Conservation (phyloP, 768 basidiomycete genomes). For the Tylopilus plumbeoviolaceoides region DNA sequence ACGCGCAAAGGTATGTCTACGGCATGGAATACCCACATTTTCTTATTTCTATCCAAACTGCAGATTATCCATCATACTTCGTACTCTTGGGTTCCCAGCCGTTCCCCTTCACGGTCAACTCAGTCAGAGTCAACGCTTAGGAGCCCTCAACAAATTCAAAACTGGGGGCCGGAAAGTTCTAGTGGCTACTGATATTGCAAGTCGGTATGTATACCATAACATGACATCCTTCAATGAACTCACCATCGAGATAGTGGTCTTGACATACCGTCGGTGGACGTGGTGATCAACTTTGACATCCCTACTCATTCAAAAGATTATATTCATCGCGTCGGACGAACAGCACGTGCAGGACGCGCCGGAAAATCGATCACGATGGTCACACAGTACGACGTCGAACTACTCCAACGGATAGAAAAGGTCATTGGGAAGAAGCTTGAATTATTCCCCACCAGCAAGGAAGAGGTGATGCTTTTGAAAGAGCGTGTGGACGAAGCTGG, state of each 20-base stretch:
- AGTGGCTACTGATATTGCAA: constrained; percentile 96
- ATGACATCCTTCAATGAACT: constrained; percentile 1
- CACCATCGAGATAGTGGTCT: constrained; percentile 57
- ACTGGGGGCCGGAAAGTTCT: constrained; percentile 87
- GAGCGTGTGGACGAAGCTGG: constrained; percentile 90
- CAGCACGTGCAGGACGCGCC: constrained; percentile 94
- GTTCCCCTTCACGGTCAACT: constrained; percentile 95
- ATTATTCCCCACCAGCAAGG: constrained; percentile 79
- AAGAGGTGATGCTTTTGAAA: constrained; percentile 81
- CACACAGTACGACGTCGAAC: constrained; percentile 97
- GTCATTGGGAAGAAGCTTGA: constrained; percentile 93
- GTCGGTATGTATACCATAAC: constrained; percentile 51
- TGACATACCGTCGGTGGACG: constrained; percentile 93
- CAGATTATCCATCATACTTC: constrained; percentile 84
- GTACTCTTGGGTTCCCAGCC: constrained; percentile 89
- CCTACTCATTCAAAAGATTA: constrained; percentile 99
- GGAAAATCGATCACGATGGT: constrained; percentile 98
- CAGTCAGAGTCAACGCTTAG: constrained; percentile 88
- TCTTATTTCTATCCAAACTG: background rate
- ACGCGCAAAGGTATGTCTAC: constrained; percentile 67
- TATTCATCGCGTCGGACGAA: constrained; percentile 96
- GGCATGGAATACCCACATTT: background rate
- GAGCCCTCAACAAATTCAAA: constrained; percentile 93
- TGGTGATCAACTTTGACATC: constrained; percentile 97
- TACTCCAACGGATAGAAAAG: constrained; percentile 90